A percentile compares a stretch with the other conserved stretches of the same genome.
Conservation (phyloP, 75 land plant genomes). For the Larix kaempferi region DNA sequence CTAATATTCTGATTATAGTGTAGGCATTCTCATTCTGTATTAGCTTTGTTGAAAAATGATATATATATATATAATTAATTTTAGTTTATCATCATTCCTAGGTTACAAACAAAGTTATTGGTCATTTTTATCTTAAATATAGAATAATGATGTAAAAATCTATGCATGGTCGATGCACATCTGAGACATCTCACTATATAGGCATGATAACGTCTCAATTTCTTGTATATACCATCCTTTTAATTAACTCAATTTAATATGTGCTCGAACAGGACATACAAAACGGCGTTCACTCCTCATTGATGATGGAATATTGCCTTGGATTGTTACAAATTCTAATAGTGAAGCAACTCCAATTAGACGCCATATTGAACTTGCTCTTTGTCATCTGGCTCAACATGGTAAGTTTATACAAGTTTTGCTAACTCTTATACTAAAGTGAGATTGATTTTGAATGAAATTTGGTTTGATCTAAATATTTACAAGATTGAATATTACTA, state of each 20-base stretch:
- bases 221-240: too few relatives aligned
- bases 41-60: neutral
- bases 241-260: too few relatives aligned
- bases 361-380: conserved; percentile 85
- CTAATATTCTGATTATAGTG: neutral
- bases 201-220: too few relatives aligned
- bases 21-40: neutral
- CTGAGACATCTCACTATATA: too few relatives aligned
- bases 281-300: conserved; percentile 69
- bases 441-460: too few relatives aligned
- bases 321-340: conserved; percentile 73
- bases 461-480: too few relatives aligned
- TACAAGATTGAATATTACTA: too few relatives aligned
- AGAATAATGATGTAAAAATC: too few relatives aligned
- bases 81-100: too few relatives aligned
- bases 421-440: neutral
- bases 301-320: conserved; percentile 76
- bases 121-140: too few relatives aligned
- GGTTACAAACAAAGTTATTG: too few relatives aligned
- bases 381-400: conserved; percentile 93
- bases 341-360: conserved; percentile 54
- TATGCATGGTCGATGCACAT: too few relatives aligned
- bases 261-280: conserved; percentile 45
- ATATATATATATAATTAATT: neutral
- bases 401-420: conserved; percentile 26